These are phyloP conservation scores for Solanum phureja DNA, from an alignment of 257 asterid genomes.

Conservation along the genomic window DNA sequence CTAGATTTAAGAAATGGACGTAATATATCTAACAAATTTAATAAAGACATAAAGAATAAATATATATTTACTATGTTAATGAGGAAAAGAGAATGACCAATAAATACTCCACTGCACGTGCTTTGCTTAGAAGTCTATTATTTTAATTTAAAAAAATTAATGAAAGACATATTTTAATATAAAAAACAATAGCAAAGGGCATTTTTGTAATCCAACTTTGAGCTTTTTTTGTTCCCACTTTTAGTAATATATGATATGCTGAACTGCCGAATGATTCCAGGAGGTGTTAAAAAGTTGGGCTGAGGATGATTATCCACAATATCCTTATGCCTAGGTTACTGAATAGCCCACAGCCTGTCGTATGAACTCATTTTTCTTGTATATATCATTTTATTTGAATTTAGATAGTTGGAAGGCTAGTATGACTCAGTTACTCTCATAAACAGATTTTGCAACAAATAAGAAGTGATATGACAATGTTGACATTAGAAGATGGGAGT, in stretches of 20 bases:
- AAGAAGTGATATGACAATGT: conserved; percentile 65
- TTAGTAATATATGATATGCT: neutral
- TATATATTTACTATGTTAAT: no score
- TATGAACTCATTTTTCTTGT: neutral
- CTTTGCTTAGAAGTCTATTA: no score
- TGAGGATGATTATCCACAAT: neutral
- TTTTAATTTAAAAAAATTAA: no score
- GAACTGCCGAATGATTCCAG: neutral
- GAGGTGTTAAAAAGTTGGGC: neutral
- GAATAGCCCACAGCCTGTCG: neutral
- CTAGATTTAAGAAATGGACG: no score
- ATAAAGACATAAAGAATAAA: no score
- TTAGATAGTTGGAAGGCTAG: neutral
- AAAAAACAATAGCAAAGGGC: no score
- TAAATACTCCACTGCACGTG: no score
- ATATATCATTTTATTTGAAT: neutral
- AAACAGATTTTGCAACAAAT: conserved; percentile 86
- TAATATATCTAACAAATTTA: no score
- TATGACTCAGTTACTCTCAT: neutral
- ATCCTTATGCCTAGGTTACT: neutral
- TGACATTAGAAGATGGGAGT: conserved; percentile 67
- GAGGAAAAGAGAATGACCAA: no score
- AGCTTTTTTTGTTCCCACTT: no score
- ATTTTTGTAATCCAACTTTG: no score
- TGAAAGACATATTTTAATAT: no score